Conservation (phyloP, 768 basidiomycete species). For the Gloeopeniophorella convolvens region DNA sequence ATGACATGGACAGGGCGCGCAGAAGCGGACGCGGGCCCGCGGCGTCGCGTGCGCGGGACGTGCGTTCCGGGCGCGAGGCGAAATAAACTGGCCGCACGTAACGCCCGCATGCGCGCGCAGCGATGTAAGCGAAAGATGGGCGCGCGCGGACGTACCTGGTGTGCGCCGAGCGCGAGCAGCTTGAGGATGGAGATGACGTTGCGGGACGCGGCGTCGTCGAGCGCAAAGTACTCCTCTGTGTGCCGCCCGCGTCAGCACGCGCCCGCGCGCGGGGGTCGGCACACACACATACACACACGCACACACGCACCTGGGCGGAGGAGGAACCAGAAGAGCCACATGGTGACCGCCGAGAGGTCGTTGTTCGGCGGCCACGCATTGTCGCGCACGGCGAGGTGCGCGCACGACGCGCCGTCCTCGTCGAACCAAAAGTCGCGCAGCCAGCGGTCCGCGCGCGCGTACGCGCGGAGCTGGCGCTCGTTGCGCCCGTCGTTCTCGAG, state of each 20-base stretch:
- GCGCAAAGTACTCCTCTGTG: conserved; percentile 41
- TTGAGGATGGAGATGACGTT: conserved; percentile 48
- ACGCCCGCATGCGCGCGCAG: too few relatives aligned
- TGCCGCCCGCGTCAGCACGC: conserved; percentile 11
- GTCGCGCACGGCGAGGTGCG: conserved; percentile 33
- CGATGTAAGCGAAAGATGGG: conserved; percentile 18
- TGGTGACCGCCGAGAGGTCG: conserved; percentile 49
- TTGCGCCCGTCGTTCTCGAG: conserved; percentile 78
- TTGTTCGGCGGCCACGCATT: conserved; percentile 54
- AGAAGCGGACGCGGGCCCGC: too few relatives aligned
- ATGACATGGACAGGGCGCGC: too few relatives aligned
- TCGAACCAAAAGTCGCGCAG: conserved; percentile 63
- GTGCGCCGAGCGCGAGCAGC: conserved; percentile 60
- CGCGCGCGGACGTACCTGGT: conserved; percentile 35
- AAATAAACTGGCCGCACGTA: neutral
- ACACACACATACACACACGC: too few relatives aligned
- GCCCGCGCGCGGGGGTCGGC: too few relatives aligned
- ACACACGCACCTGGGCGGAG: conserved; percentile 47
- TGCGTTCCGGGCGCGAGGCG: too few relatives aligned
- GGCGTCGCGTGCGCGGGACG: too few relatives aligned
- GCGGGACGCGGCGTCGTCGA: conserved; percentile 35
- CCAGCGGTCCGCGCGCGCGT: conserved; percentile 58
- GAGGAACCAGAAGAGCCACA: conserved; percentile 80
- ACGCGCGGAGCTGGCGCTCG: conserved; percentile 60
- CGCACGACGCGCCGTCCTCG: conserved; percentile 47